phyloP scores from a whole-genome alignment of 345 rosid genomes.

The Citrus medica region DNA sequence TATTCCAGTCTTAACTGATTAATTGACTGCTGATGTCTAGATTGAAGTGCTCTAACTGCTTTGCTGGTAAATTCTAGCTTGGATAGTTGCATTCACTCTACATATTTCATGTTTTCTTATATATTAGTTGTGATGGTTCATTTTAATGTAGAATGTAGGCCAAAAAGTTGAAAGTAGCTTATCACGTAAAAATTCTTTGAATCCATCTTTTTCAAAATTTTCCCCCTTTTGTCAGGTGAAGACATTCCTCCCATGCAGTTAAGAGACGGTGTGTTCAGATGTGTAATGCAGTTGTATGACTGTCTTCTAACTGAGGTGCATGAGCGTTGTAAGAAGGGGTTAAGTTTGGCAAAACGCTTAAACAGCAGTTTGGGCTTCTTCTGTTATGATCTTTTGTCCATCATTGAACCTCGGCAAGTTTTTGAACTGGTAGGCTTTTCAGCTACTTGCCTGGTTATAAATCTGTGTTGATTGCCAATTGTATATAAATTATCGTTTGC shows the following conservation, averaged over 20 bases:
- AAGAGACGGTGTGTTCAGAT: conserved; percentile 92
- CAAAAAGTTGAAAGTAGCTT: background rate
- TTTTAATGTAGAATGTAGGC: background rate
- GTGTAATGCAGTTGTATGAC: conserved; percentile 87
- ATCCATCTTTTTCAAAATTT: background rate
- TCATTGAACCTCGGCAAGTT: conserved; percentile 96
- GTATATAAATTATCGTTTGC: conserved; percentile 4
- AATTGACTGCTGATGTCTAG: background rate
- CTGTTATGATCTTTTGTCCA: conserved; percentile 92
- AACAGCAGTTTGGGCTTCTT: conserved; percentile 98
- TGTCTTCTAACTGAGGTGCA: conserved; percentile 97
- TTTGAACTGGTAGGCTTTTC: conserved; percentile 79
- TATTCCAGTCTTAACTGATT: background rate
- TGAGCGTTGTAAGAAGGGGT: conserved; percentile 97
- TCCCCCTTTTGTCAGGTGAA: conserved; percentile 52
- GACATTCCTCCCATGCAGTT: conserved; percentile 98
- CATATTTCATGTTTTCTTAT: background rate
- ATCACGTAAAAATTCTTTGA: background rate
- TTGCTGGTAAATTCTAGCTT: background rate
- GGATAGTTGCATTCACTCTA: background rate
- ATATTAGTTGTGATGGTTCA: background rate
- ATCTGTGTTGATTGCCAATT: background rate
- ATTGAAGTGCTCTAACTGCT: background rate
- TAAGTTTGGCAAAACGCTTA: conserved; percentile 89
- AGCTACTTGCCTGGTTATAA: background rate